Conservation (phyloP, 495 filamentous ascomycete genomes). For the Trichoderma virens region DNA sequence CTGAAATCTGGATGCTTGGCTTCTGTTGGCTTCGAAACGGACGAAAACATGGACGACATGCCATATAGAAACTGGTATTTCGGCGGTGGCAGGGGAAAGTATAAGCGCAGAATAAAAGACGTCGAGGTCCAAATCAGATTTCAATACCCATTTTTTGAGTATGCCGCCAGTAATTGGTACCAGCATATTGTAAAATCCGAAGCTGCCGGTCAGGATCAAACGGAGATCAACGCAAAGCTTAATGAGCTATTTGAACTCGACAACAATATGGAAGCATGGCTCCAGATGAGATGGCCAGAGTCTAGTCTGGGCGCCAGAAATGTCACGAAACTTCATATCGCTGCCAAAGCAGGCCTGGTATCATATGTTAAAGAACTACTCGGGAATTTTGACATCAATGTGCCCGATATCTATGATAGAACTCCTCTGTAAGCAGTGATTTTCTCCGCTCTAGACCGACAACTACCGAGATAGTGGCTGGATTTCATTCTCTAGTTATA, state of each 20-base stretch:
- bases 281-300: background rate
- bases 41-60: background rate
- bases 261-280: conserved; percentile 3
- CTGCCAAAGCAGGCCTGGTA: conserved; percentile 6
- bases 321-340: conserved; percentile 10
- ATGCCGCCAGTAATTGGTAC: conserved; percentile 18
- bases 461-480: too few species aligned
- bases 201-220: background rate
- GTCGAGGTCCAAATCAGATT: conserved; percentile 8
- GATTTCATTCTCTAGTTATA: too few species aligned
- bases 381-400: background rate
- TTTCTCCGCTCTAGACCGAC: background rate
- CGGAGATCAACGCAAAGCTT: conserved; percentile 7
- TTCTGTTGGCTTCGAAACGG: background rate
- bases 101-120: background rate
- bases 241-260: background rate
- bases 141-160: conserved; percentile 16
- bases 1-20: conserved; percentile 9
- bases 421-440: background rate
- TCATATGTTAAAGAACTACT: conserved; percentile 12
- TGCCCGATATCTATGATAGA: background rate
- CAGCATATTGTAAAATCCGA: conserved; percentile 6
- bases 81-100: background rate
- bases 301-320: background rate
- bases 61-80: background rate